phyloP scores from a whole-genome alignment of 2,329 filamentous ascomycete genomes.

The Phyllachora maydis region DNA sequence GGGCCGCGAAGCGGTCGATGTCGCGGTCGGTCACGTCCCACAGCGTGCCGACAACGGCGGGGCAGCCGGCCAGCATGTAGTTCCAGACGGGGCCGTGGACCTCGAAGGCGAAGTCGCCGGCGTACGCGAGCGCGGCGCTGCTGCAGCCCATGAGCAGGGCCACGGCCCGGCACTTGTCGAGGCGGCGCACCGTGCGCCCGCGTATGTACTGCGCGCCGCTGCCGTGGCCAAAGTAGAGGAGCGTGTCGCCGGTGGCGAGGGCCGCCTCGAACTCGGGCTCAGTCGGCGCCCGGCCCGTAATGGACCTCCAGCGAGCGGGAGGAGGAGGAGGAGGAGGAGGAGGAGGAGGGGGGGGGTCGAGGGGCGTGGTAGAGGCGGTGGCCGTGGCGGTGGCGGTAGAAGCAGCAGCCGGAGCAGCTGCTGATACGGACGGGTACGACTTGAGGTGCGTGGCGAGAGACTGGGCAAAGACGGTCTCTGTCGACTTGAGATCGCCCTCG shows the following conservation, averaged over 20 bases:
- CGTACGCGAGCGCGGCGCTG: conserved; percentile 60
- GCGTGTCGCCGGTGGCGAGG: conserved; percentile 45
- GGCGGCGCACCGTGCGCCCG: conserved; percentile 57
- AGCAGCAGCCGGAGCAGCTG: too few relatives aligned
- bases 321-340: conserved; percentile 9
- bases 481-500: conserved; percentile 60
- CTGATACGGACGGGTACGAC: too few relatives aligned
- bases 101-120: conserved; percentile 78
- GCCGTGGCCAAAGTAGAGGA: conserved; percentile 93
- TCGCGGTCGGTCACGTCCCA: conserved; percentile 98
- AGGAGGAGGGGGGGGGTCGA: too few relatives aligned
- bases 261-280: conserved; percentile 58
- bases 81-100: conserved; percentile 78
- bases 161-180: conserved; percentile 54
- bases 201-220: conserved; percentile 89
- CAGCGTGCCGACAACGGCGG: conserved; percentile 74
- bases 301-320: conserved; percentile 60
- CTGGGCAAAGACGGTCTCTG: conserved; percentile 53
- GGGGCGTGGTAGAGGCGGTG: too few relatives aligned
- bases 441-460: conserved; percentile 38
- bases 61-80: conserved; percentile 74
- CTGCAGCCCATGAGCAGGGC: conserved; percentile 90
- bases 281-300: conserved; percentile 47
- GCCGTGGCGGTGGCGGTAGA: background rate
- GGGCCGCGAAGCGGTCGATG: conserved; percentile 77